These are phyloP conservation scores for Cynara cardunculus DNA, from an alignment of 129 eudicot genomes.

Conservation along the genomic window DNA sequence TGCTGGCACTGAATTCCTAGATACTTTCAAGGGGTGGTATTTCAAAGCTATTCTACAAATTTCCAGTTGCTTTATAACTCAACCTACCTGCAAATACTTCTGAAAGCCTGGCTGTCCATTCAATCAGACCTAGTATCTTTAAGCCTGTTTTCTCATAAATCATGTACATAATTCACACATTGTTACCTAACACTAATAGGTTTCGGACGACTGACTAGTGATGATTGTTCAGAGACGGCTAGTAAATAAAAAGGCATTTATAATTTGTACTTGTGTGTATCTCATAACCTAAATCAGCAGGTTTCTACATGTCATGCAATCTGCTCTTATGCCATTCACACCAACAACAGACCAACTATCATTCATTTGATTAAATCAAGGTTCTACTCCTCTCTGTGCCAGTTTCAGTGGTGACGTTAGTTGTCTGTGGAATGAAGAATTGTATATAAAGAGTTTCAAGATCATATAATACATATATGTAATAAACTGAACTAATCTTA, in stretches of 20 bases:
- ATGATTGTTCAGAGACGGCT: too few relatives aligned
- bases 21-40: not conserved
- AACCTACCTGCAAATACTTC: slow-evolving; percentile 7
- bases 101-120: slow-evolving; percentile 1
- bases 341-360: not conserved
- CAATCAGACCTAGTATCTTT: not conserved
- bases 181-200: not conserved
- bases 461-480: not conserved
- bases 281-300: not conserved
- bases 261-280: not conserved
- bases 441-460: not conserved
- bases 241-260: not conserved
- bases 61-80: not conserved
- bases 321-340: not conserved
- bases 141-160: not conserved
- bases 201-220: too few relatives aligned
- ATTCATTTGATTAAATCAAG: not conserved
- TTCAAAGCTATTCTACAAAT: not conserved
- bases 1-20: not conserved
- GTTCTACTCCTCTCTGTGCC: not conserved
- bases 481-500: not conserved
- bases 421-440: not conserved
- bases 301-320: not conserved
- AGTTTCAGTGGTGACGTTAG: not conserved
- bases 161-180: not conserved